Evolutionary conservation across 108 stramenopile genomes (phyloP).

Genomic region (Nannochloropsis oceanica): DNA sequence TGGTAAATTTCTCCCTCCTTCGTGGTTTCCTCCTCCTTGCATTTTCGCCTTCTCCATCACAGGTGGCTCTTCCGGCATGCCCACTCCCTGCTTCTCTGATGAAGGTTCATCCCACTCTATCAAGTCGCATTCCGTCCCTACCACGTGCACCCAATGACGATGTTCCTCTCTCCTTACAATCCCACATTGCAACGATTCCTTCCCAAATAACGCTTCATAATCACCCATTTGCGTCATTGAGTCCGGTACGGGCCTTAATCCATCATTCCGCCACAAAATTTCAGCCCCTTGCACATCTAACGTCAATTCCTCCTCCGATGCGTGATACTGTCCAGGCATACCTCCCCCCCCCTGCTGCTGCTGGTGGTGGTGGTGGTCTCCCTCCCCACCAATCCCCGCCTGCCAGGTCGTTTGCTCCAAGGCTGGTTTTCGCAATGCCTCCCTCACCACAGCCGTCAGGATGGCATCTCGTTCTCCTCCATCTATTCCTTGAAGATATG

Average conservation of each 20-base stretch:
- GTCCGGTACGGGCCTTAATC: slow-evolving; percentile 12
- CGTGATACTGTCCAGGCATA: not conserved
- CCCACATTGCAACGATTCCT: slow-evolving; percentile 1
- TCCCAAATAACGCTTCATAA: slow-evolving; percentile 6
- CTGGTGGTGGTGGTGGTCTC: not conserved
- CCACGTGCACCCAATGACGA: slow-evolving; percentile 12
- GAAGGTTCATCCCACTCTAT: slow-evolving; percentile 4
- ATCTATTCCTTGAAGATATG: not conserved
- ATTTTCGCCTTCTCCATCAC: not conserved
- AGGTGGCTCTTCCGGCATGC: not conserved
- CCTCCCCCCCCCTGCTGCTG: not conserved
- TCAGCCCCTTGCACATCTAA: slow-evolving; percentile 2
- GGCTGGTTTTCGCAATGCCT: not conserved
- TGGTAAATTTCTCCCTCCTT: not conserved
- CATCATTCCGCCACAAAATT: slow-evolving; percentile 13
- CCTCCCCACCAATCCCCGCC: not conserved
- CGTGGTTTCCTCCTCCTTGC: not conserved
- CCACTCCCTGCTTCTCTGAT: not conserved
- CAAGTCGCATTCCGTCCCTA: slow-evolving; percentile 6
- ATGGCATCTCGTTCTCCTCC: not conserved
- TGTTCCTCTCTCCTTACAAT: slow-evolving; percentile 4
- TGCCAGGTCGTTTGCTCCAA: not conserved
- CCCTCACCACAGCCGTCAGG: not conserved
- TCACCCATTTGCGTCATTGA: slow-evolving; percentile 9
- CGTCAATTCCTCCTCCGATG: slow-evolving; percentile 13